Conservation (phyloP, 2,329 filamentous ascomycete species). For the Cercospora berteroae region DNA sequence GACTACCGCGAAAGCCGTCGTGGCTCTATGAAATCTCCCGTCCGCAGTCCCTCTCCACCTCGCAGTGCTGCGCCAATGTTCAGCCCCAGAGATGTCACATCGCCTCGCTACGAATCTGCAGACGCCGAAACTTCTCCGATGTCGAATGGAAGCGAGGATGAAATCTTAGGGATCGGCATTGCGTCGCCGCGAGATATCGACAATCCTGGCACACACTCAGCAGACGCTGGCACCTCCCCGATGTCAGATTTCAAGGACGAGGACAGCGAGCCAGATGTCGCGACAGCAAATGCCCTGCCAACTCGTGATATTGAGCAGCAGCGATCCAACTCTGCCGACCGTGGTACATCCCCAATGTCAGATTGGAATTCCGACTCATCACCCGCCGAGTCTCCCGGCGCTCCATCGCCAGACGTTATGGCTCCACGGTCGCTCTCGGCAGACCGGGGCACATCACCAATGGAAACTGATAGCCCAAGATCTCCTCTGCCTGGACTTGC, state of each 20-base stretch:
- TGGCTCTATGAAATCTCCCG: constrained; percentile 6
- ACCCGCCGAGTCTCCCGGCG: background rate
- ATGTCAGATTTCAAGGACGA: constrained; percentile 9
- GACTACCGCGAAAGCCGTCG: constrained; percentile 6
- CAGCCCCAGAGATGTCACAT: constrained; percentile 5
- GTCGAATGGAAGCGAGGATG: constrained; percentile 9
- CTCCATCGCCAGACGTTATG: constrained; percentile 6
- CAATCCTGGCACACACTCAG: constrained; percentile 7
- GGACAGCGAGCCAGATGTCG: constrained; percentile 7
- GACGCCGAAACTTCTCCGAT: constrained; percentile 13
- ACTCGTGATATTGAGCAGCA: constrained; percentile 12
- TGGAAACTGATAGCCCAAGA: constrained; percentile 5
- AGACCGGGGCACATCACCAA: constrained; percentile 6
- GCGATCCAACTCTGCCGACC: constrained; percentile 7
- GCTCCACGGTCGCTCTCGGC: constrained; percentile 1
- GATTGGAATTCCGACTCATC: constrained; percentile 10
- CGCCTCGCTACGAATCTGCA: constrained; percentile 6
- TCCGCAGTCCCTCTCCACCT: constrained; percentile 4
- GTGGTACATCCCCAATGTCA: constrained; percentile 11
- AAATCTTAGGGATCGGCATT: constrained; percentile 4
- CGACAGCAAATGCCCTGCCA: background rate
- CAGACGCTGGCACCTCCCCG: constrained; percentile 14
- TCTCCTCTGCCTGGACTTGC: constrained; percentile 8
- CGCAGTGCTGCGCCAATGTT: constrained; percentile 6
- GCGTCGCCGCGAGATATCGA: constrained; percentile 9